Conservation (phyloP, 257 asterid species). For the Gardenia jasminoides region DNA sequence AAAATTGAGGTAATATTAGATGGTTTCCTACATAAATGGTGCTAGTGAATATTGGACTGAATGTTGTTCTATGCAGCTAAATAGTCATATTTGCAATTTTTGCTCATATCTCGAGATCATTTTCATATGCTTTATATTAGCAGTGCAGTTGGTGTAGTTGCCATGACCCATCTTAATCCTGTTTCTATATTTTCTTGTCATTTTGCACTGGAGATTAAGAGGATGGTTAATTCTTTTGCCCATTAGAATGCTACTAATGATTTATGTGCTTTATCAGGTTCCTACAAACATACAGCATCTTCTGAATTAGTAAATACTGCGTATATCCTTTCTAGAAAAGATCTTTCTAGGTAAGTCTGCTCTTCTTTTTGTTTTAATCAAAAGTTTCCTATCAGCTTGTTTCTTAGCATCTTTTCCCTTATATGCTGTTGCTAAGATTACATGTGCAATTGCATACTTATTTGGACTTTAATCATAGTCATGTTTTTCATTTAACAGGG, state of each 20-base stretch:
- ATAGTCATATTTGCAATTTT: neutral
- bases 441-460: neutral
- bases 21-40: neutral
- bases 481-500: neutral
- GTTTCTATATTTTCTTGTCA: neutral
- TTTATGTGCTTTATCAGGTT: conserved; percentile 49
- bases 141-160: neutral
- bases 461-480: too few relatives aligned
- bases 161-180: neutral
- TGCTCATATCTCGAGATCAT: neutral
- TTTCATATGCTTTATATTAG: neutral
- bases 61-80: neutral
- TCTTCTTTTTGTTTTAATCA: conserved; percentile 2
- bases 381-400: neutral
- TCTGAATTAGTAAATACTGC: conserved; percentile 79
- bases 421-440: neutral
- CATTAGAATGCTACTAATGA: conserved; percentile 2
- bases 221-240: neutral
- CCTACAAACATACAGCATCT: conserved; percentile 60
- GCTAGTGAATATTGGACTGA: neutral
- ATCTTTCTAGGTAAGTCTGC: conserved; percentile 80
- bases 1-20: neutral
- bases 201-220: neutral
- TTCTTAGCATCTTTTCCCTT: neutral
- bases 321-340: conserved; percentile 79